A percentile compares a stretch with the other conserved stretches of the same genome.
Conservation (phyloP, 2,329 filamentous ascomycete species). For the Byssochlamys sp. region DNA sequence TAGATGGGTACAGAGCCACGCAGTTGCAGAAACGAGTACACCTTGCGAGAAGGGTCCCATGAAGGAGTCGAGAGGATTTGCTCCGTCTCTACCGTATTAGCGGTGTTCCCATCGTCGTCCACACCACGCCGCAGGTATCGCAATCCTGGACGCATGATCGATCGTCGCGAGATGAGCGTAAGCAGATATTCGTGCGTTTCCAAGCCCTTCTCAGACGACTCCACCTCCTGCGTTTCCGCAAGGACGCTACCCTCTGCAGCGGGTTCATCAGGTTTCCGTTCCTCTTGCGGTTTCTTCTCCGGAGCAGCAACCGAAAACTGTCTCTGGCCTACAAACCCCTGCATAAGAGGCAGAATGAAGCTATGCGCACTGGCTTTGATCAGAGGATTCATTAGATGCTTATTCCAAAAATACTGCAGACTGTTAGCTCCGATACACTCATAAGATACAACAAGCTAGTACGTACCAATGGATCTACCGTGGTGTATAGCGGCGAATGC, state of each 20-base stretch:
- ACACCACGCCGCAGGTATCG: slow-evolving; percentile 83
- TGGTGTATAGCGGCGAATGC: slow-evolving; percentile 56
- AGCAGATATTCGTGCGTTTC: slow-evolving; percentile 54
- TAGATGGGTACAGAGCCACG: slow-evolving; percentile 88
- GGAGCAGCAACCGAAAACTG: slow-evolving; percentile 60
- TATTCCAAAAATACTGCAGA: slow-evolving; percentile 78
- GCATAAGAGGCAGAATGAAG: slow-evolving; percentile 72
- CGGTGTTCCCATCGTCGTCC: slow-evolving; percentile 77
- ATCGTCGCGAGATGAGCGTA: slow-evolving; percentile 86
- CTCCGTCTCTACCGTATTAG: slow-evolving; percentile 90
- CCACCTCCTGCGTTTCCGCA: slow-evolving; percentile 34
- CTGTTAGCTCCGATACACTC: not conserved
- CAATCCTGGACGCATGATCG: slow-evolving; percentile 73
- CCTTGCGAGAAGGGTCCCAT: slow-evolving; percentile 53
- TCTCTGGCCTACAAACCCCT: slow-evolving; percentile 85
- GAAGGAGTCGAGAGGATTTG: slow-evolving; percentile 69
- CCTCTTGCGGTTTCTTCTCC: slow-evolving; percentile 7
- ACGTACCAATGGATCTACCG: slow-evolving; percentile 57
- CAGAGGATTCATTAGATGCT: slow-evolving; percentile 62
- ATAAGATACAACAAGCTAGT: slow-evolving; percentile 12
- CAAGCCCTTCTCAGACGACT: slow-evolving; percentile 15
- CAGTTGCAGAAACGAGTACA: slow-evolving; percentile 77
- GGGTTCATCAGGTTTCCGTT: slow-evolving; percentile 8
- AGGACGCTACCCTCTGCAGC: slow-evolving; percentile 19
- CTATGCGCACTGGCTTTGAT: slow-evolving; percentile 61